Evolutionary conservation across 176 grass and related monocot genomes (phyloP), one percentile per base, ranked within the genome.

Genomic region (Musa acuminata): DNA sequence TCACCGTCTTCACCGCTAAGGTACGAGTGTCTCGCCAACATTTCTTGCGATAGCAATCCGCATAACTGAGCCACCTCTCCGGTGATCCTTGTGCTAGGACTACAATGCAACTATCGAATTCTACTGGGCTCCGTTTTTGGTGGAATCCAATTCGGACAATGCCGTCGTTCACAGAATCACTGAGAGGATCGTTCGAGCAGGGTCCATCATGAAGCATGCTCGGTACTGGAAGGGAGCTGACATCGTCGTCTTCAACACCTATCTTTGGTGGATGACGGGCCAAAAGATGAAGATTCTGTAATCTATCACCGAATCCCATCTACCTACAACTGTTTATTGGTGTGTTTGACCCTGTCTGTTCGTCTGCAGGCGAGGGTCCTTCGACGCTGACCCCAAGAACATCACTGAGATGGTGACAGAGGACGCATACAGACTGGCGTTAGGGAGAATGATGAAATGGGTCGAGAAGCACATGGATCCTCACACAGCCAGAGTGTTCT

Each of bases 61-160:
- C 49, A 53, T 2, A 6, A 23, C 21, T 23, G 8, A 35, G 10
- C 8, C 35, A 43, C 35, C 35, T 43, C 35, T 43, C 35, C 35
- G 35, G 35, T 43, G 35, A 43, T 43, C 35, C 51, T 62, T 3
- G 2, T 69, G 13, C 10, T n/a, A 85, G 82, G 51, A 83, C 70
- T 85, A 87, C 77, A 85, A 91, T 65, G 89, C 89, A 16, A 84
- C 89, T 20, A 85, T 91, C 73, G 89, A 91, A 57, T 91, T 87
- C 82, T 85, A 87, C 69, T 91, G 89, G 89, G 89, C 85, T 11
- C 89, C 89, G 0, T 80, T 91, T 69, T 83, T 91, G 26, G 70
- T 53, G 11, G 48, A 72, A 52, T 51, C 50, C 9, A 51, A 51
- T 13, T 51, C 50, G 49, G 89, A 91, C 77, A 73, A 83, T 64